Evolutionary conservation across 129 eudicot species (phyloP), one percentile per base, ranked within the genome.

Genomic region (Rutidosis leptorrhynchoides): DNA sequence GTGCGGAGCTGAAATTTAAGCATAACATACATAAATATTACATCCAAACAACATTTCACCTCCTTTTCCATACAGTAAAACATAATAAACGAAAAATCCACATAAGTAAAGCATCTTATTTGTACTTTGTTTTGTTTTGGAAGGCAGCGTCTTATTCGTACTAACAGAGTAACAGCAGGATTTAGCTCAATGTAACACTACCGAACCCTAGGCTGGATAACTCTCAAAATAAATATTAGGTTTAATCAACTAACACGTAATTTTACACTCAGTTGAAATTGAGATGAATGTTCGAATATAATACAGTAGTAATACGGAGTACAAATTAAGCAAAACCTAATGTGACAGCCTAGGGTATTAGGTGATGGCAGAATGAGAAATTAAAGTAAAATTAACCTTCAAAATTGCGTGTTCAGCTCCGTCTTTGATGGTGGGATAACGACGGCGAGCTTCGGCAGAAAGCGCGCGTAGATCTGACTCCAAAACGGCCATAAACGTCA

Each of bases 391-490:
- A 73, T 54, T 14, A 46, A 91, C 99, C 99, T 94, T 94, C 35
- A 94, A 24, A 45, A 94, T 94, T 7, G 99, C 99, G 74, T 94
- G 99, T 22, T 94, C 99, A 46, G 99, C 99, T 65, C 90, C 99
- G 79, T 94, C 99, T 78, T 94, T 94, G 30, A 94, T 81, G 68
- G 99, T 88, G 64, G 99, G 99, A 51, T 94, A 84, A 53, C 93
- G 82, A 69, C 99, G 97, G 68, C 99, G 96, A 67, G 99, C 96
- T 79, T 89, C 97, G 32, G 90, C 81, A 54, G 97, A 94, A 72
- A 94, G 97, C 7, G 97, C 87, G 10, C 99, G 85, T 65, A 94
- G 99, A 94, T 94, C 99, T 58, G 99, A 84, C 85, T 94, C 99
- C 74, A 94, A 67, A 59, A 86, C 99, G 67, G 99, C 88, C 97